Base-by-base conservation (phyloP, 306 rosid species). In the Clitoria ternatea region DNA sequence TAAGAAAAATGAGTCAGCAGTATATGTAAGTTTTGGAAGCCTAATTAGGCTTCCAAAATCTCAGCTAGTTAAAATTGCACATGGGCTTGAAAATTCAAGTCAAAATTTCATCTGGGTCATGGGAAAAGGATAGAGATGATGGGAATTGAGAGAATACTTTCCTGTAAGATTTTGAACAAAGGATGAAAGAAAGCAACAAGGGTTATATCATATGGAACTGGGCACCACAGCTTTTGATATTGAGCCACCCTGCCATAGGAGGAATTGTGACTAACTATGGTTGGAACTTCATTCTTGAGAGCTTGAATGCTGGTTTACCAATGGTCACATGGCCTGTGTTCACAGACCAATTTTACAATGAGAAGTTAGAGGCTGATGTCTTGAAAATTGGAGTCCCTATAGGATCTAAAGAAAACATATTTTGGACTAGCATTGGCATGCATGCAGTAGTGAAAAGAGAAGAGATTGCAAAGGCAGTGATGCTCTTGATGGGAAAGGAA, bases 201-300 rank as follows among this genome's bases (percentile, higher is more conserved):
- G 81, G 77, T 0, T 52, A 11, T 52, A 50, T 77, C 23, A 61
- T 77, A 61, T 69, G 76, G 81, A 50, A 69, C 17, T 77, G 81
- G 81, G 76, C 66, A 9, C 81, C 76, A 20, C 81, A 69, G 14
- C 6, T 69, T n/a, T 14, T 61, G 4, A 77, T 70, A 69, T 61
- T 77, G 66, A 18, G 61, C 37, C 77, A 77, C 43, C 66, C 72
- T 50, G 5, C 76, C 4, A 30, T 44, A 3, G 76, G 77, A 29
- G 76, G 77, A 2, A 32, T 77, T 4, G 40, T 77, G 52, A 70
- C 81, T 37, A 76, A 70, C 7, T 77, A 77, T 77, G 81, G 81
- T 35, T 67, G 75, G 80, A 76, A 76, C 18, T 35, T 75, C 0
- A 68, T 48, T 0, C 52, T 76, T 35, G 75, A 76, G 13, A 56